A percentile compares a stretch with the other conserved stretches of the same genome.
These are phyloP conservation scores for Pseudocercospora fijiensis DNA, from an alignment of 2,329 filamentous ascomycete genomes.

Conservation along the genomic window DNA sequence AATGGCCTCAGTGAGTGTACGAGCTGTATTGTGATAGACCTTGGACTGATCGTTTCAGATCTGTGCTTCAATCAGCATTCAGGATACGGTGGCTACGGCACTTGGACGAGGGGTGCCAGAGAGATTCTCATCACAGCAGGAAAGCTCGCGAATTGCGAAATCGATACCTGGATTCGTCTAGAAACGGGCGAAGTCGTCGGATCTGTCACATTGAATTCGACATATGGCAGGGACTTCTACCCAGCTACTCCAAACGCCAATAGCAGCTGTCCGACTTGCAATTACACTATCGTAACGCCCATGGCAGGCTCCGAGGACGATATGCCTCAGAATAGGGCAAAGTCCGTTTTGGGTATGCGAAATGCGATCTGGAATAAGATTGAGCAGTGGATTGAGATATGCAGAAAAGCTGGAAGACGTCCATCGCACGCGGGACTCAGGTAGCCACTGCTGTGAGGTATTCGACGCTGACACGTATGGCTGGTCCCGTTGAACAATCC, in stretches of 20 bases:
- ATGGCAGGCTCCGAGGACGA: constrained; percentile 23
- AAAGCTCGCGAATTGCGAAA: constrained; percentile 20
- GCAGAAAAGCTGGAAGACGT: background rate
- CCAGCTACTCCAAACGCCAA: constrained; percentile 29
- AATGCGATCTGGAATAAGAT: constrained; percentile 2
- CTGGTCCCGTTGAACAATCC: too few relatives aligned
- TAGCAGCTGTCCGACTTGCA: constrained; percentile 27
- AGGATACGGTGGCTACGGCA: constrained; percentile 38
- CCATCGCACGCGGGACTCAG: background rate
- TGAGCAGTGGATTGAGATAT: background rate
- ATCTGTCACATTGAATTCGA: constrained; percentile 34
- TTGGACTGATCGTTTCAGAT: constrained; percentile 11
- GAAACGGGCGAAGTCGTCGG: constrained; percentile 35
- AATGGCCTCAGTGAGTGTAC: constrained; percentile 30
- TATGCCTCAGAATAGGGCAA: background rate
- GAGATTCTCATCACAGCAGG: constrained; percentile 33
- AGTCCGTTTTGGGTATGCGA: background rate
- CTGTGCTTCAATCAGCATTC: constrained; percentile 38
- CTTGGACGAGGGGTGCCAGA: constrained; percentile 35
- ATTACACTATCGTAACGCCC: constrained; percentile 18
- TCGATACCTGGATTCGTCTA: constrained; percentile 38
- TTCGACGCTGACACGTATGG: background rate
- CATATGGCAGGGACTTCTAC: constrained; percentile 35
- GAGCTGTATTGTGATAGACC: background rate
- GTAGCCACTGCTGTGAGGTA: background rate